Evolutionary conservation across 192 early-diverging fungal species (phyloP).

Genomic region (Gaertneriomyces semiglobifer): DNA sequence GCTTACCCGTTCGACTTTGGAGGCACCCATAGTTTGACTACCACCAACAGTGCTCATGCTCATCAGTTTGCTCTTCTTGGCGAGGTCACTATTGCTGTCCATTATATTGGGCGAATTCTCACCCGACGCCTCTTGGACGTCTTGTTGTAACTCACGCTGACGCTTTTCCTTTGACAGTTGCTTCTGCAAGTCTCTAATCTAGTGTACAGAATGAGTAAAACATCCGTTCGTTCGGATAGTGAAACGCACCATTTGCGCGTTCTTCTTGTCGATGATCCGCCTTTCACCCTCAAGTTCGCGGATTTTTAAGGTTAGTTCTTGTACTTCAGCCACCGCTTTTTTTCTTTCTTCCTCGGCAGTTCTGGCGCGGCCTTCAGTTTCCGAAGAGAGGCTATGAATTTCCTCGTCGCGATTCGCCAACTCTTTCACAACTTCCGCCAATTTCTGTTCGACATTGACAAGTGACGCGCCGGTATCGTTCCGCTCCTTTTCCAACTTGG

Average conservation of each 20-base stretch:
- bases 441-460: conserved; percentile 20
- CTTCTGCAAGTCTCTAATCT: conserved; percentile 59
- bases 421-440: conserved; percentile 25
- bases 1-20: conserved; percentile 40
- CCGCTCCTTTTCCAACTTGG: conserved; percentile 45
- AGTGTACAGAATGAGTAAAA: background rate
- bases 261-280: conserved; percentile 42
- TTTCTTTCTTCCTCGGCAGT: conserved; percentile 17
- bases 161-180: conserved; percentile 50
- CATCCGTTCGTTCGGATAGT: conserved; percentile 3
- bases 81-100: conserved; percentile 18
- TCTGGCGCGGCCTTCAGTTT: conserved; percentile 9
- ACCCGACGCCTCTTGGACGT: background rate
- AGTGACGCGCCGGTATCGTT: conserved; percentile 26
- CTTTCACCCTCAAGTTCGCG: conserved; percentile 42
- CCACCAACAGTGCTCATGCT: background rate
- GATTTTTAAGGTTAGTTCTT: conserved; percentile 29
- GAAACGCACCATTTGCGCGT: conserved; percentile 42
- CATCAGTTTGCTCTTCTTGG: conserved; percentile 1
- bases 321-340: conserved; percentile 33
- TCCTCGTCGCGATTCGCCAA: conserved; percentile 2
- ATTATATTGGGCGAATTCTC: conserved; percentile 12
- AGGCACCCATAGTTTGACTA: conserved; percentile 15
- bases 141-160: conserved; percentile 21
- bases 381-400: conserved; percentile 5